These are phyloP conservation scores for Aechmea fasciata DNA, from an alignment of 176 grass and related monocot genomes.

Conservation along the genomic window DNA sequence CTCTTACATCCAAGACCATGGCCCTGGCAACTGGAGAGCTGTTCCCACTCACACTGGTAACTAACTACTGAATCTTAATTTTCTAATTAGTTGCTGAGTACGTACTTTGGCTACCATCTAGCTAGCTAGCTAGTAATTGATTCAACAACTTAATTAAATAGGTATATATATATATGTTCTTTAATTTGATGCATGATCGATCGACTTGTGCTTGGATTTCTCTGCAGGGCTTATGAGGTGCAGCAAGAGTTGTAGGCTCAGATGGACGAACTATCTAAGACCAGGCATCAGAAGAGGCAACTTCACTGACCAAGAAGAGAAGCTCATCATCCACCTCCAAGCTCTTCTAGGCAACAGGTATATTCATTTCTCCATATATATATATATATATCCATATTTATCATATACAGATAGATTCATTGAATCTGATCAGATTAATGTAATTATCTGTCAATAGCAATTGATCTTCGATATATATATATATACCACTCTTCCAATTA, in stretches of 20 bases:
- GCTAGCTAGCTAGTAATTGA: too few species aligned
- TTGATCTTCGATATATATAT: too few species aligned
- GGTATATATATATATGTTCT: too few species aligned
- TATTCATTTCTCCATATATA: background rate
- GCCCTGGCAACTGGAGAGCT: conserved; percentile 64
- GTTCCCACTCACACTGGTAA: conserved; percentile 43
- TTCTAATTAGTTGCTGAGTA: too few species aligned
- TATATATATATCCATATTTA: too few species aligned
- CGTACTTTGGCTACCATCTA: too few species aligned
- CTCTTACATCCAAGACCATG: conserved; percentile 73
- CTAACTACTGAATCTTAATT: background rate
- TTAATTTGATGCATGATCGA: background rate
- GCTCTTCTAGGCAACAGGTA: conserved; percentile 77
- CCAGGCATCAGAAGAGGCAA: conserved; percentile 66
- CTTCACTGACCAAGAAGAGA: conserved; percentile 60
- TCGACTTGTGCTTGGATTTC: background rate
- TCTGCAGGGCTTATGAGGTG: conserved; percentile 61
- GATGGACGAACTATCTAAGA: conserved; percentile 83
- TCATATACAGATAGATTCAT: too few species aligned
- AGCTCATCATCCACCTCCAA: conserved; percentile 79
- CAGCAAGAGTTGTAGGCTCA: conserved; percentile 84
- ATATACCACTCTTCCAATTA: too few species aligned
- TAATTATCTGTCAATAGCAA: too few species aligned
- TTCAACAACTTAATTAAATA: too few species aligned
- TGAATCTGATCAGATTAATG: too few species aligned